Evolutionary conservation across 2,329 filamentous ascomycete genomes (phyloP), one percentile per base, ranked within the genome.

Genomic region (Colletotrichum gigasporum): DNA sequence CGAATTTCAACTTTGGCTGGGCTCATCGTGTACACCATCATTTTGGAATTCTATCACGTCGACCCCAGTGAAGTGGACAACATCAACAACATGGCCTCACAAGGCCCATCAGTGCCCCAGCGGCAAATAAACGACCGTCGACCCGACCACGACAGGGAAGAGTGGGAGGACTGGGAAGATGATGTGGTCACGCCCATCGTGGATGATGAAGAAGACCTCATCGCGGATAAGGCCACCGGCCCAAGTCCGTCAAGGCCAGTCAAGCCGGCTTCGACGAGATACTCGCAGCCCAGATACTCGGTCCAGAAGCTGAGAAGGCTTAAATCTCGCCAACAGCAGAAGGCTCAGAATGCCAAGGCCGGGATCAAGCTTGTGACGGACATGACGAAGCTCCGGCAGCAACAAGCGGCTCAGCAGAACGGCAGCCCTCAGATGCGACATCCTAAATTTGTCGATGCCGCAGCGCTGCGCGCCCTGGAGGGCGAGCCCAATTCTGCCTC

Each of bases 281-380:
- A 50, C 41, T 68, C 66, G 1, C 60, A 57, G n/a, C 42, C 64
- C 10, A 42, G 79, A 52, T 68, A 75, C 24, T 81, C 83, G 1
- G 71, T 75, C 2, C 75, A 78, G 26, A 82, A 76, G 57, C 71
- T 83, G 28, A 76, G 74, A 44, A 79, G 85, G 8, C 73, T 85
- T 20, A 89, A 84, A 71, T 91, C 89, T 3, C 84, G 84, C 57
- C 83, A 84, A 28, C 82, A 88, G 54, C 88, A 91, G 70, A 87
- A 86, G 70, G 82, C 83, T 20, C 82, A 89, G 71, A 87, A 89
- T 73, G 81, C 83, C 59, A 82, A 84, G 75, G 86, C 85, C 8
- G 88, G 88, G 11, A 91, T 92, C 71, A 89, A 82, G 67, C 74
- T 93, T 18, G 87, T 92, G 67, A 94, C 91, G 2, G 89, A 90